phyloP scores from a whole-genome alignment of 2,329 filamentous ascomycete genomes.

The Fusarium sp. region DNA sequence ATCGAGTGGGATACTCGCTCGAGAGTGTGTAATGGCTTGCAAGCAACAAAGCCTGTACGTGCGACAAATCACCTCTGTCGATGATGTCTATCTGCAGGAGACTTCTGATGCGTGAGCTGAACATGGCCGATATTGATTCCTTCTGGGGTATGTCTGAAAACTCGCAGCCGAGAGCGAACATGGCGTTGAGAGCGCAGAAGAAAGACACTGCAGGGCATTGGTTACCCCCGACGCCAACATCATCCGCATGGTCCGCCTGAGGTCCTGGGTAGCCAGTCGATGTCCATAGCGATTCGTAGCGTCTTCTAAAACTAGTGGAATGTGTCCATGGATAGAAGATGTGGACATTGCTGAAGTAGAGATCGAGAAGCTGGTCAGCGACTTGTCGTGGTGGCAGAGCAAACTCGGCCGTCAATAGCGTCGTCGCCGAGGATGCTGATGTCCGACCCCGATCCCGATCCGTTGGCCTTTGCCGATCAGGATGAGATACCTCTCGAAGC shows the following conservation, averaged over 20 bases:
- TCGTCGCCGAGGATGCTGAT: not conserved
- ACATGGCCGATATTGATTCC: not conserved
- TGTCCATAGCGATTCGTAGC: not conserved
- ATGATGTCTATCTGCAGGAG: not conserved
- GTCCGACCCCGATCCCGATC: rapidly evolving
- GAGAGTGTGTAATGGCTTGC: not conserved
- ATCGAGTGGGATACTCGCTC: not conserved
- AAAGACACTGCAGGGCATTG: not conserved
- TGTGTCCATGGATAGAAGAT: constrained; percentile 17
- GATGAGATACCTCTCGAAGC: constrained; percentile 7
- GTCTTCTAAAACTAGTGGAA: not conserved
- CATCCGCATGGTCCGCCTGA: rapidly evolving
- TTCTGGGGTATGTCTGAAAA: not conserved
- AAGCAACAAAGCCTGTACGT: not conserved
- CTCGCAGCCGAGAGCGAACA: constrained; percentile 12
- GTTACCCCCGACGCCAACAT: not conserved
- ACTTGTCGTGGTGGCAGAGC: not conserved
- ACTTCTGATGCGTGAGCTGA: not conserved
- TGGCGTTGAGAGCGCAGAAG: constrained; percentile 2
- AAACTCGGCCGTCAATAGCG: not conserved
- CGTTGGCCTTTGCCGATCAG: not conserved
- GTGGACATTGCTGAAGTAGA: not conserved
- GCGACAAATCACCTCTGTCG: not conserved
- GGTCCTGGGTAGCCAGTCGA: not conserved
- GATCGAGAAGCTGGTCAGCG: not conserved